phyloP scores from a whole-genome alignment of 352 stramenopile species.

The Phytophthora kernoviae region DNA sequence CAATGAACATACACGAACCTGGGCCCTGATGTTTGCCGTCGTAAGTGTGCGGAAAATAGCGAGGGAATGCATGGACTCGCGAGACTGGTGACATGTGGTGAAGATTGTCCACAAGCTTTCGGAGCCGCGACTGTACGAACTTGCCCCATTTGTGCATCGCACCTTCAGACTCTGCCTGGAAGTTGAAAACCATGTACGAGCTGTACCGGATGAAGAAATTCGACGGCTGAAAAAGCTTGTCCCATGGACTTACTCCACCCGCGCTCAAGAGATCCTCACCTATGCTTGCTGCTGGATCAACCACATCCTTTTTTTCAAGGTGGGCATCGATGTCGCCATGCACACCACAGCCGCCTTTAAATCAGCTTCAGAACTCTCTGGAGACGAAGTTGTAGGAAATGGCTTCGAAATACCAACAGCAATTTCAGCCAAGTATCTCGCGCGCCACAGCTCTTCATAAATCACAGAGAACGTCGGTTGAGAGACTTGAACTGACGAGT shows the following conservation, averaged over 20 bases:
- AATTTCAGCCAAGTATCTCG: constrained; percentile 71
- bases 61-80: constrained; percentile 69
- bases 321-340: constrained; percentile 41
- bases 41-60: constrained; percentile 66
- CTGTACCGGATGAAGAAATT: constrained; percentile 89
- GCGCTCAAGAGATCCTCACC: constrained; percentile 4
- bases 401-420: constrained; percentile 55
- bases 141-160: constrained; percentile 84
- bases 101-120: constrained; percentile 79
- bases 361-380: constrained; percentile 33
- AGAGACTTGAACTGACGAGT: constrained; percentile 97
- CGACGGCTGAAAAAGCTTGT: constrained; percentile 75
- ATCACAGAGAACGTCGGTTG: constrained; percentile 93
- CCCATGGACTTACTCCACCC: constrained; percentile 44
- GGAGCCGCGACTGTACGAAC: constrained; percentile 80
- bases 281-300: constrained; percentile 10
- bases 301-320: constrained; percentile 26
- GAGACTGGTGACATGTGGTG: constrained; percentile 66
- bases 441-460: constrained; percentile 90
- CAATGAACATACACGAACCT: constrained; percentile 84
- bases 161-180: constrained; percentile 59
- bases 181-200: constrained; percentile 77
- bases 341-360: constrained; percentile 44
- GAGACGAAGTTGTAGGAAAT: constrained; percentile 26
- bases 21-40: constrained; percentile 36